phyloP scores from a whole-genome alignment of 345 rosid species.

The Euphorbia pulcherrima region DNA sequence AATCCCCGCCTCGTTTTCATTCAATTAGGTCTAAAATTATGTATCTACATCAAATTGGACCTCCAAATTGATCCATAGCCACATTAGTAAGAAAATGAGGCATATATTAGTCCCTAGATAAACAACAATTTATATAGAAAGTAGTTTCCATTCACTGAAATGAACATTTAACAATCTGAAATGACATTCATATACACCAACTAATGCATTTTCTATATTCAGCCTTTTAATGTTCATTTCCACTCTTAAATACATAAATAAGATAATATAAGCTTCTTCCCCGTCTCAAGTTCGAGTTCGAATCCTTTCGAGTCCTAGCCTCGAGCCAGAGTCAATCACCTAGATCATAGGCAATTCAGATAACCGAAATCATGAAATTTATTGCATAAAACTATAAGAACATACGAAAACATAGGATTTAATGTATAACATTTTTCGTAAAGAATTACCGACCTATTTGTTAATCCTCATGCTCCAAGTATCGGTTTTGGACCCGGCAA shows the following conservation, averaged over 20 bases:
- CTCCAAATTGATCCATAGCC: too few species aligned
- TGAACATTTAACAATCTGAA: background rate
- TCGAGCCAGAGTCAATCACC: conserved; percentile 12
- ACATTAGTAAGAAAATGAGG: too few species aligned
- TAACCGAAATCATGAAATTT: background rate
- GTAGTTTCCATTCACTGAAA: background rate
- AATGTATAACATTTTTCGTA: background rate
- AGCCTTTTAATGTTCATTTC: background rate
- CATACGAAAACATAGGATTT: background rate
- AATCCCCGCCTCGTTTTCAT: too few species aligned
- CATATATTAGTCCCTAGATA: background rate
- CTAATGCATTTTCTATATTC: background rate
- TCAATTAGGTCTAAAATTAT: too few species aligned
- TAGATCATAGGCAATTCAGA: conserved; percentile 3
- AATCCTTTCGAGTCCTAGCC: background rate
- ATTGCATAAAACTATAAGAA: background rate
- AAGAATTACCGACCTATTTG: conserved; percentile 40
- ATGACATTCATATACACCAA: background rate
- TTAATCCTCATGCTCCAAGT: conserved; percentile 50
- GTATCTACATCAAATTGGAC: too few species aligned
- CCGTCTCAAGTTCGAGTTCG: conserved; percentile 10
- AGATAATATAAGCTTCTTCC: background rate
- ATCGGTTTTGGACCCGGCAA: conserved; percentile 47
- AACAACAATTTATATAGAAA: background rate
- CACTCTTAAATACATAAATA: background rate